Percentiles rank a stretch among this genome's conserved stretches.
phyloP scores from a whole-genome alignment of 2,329 filamentous ascomycete species.

The Grosmannia huntii region DNA sequence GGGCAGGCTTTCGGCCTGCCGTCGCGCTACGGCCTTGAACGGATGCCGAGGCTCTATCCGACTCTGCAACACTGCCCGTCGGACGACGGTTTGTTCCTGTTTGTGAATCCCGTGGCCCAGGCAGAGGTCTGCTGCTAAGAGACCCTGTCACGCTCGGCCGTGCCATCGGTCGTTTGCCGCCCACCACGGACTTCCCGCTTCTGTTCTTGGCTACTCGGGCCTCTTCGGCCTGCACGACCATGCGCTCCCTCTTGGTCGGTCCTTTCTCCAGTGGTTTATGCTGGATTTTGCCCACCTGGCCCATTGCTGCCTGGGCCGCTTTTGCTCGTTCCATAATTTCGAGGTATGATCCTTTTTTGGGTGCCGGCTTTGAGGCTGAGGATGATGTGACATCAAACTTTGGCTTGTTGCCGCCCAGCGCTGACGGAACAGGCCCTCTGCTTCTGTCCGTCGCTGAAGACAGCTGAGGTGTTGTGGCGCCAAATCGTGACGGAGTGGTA shows the following conservation, averaged over 20 bases:
- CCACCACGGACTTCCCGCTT: not conserved
- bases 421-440: not conserved
- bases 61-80: not conserved
- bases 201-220: constrained; percentile 12
- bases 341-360: constrained; percentile 62
- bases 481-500: not conserved
- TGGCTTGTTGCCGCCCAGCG: not conserved
- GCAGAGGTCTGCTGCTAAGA: not conserved
- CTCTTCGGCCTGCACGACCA: constrained; percentile 31
- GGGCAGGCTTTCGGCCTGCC: constrained; percentile 14
- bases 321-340: constrained; percentile 64
- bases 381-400: not conserved
- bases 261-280: constrained; percentile 59
- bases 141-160: not conserved
- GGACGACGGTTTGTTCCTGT: not conserved
- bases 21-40: not conserved
- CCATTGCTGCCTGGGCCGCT: constrained; percentile 47
- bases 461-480: not conserved
- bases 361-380: constrained; percentile 28
- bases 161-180: not conserved
- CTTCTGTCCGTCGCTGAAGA: not conserved
- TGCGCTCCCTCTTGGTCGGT: constrained; percentile 41
- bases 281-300: constrained; percentile 57
- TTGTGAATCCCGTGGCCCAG: not conserved
- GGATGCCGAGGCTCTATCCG: not conserved